Percentiles rank a stretch among this genome's conserved stretches.
phyloP scores from a whole-genome alignment of 345 rosid species.

The Eucalyptus viminalis region DNA sequence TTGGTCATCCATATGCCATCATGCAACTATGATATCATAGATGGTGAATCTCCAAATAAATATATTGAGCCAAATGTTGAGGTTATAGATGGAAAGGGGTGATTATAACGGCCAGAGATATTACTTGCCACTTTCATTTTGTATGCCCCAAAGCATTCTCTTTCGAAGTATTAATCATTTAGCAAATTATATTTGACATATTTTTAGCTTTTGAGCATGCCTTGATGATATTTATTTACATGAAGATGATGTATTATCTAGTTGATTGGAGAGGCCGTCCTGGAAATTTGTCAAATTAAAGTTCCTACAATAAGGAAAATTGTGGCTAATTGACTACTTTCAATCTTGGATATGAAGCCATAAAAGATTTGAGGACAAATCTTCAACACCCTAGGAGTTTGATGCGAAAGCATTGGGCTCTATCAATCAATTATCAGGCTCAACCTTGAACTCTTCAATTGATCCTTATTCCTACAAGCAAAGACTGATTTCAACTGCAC shows the following conservation, averaged over 20 bases:
- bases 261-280: accelerated
- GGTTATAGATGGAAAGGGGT: not conserved
- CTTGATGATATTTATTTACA: not conserved
- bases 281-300: not conserved
- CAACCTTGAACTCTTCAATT: not conserved
- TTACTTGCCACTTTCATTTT: not conserved
- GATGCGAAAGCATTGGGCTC: not conserved
- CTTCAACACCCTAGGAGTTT: not conserved
- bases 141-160: not conserved
- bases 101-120: not conserved
- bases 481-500: not conserved
- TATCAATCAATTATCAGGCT: not conserved
- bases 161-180: not conserved
- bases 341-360: not conserved
- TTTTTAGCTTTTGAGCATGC: not conserved
- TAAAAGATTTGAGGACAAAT: not conserved
- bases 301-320: not conserved
- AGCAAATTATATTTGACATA: not conserved
- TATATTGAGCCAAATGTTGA: not conserved
- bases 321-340: not conserved
- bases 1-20: not conserved
- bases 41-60: not conserved
- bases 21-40: not conserved
- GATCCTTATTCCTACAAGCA: not conserved
- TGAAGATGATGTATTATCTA: not conserved